Percentiles rank a stretch among this genome's conserved stretches.
Conservation (phyloP, 306 rosid genomes). For the Rosa rugosa region DNA sequence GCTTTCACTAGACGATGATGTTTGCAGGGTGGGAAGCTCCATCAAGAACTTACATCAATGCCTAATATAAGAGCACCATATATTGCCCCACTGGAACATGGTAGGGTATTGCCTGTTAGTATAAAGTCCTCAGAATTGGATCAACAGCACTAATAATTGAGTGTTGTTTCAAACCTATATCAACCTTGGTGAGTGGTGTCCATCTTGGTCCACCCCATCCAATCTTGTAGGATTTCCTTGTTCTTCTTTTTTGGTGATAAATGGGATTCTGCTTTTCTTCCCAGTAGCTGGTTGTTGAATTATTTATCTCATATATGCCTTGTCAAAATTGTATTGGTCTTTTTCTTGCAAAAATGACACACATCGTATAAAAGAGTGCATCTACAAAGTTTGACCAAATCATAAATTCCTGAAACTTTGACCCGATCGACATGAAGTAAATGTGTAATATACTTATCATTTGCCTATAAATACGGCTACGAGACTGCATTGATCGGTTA, state of each 20-base stretch:
- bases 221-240: constrained; percentile 4
- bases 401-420: constrained; percentile 12
- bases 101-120: constrained; percentile 33
- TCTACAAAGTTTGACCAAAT: constrained; percentile 31
- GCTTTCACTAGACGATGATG: too few species aligned
- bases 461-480: not conserved
- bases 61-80: constrained; percentile 10
- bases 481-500: not conserved
- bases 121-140: constrained; percentile 17
- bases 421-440: constrained; percentile 1
- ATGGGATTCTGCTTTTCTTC: not conserved
- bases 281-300: not conserved
- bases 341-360: constrained; percentile 16
- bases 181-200: constrained; percentile 17
- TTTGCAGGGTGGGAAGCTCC: constrained; percentile 18
- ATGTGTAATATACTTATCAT: not conserved
- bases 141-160: constrained; percentile 23
- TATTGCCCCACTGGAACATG: constrained; percentile 26
- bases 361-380: constrained; percentile 12
- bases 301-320: not conserved
- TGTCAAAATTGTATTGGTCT: not conserved
- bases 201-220: not conserved
- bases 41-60: constrained; percentile 18
- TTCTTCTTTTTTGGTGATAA: not conserved
- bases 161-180: constrained; percentile 20